Evolutionary conservation across 768 basidiomycete species (phyloP).

Genomic region (Tricholoma hemisulphureum): DNA sequence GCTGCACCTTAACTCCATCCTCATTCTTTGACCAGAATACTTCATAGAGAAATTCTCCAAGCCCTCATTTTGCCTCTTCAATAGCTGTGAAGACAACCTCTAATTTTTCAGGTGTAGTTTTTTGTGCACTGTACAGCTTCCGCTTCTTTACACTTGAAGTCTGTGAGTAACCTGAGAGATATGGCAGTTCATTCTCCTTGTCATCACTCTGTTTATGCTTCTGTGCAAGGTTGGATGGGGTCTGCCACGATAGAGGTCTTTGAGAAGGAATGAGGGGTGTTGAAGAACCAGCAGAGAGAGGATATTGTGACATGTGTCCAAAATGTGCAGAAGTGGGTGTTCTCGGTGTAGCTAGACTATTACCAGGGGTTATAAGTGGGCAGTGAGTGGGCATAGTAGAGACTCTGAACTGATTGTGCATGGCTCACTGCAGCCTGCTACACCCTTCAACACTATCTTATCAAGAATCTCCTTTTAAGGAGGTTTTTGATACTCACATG

Average conservation of each 20-base stretch:
- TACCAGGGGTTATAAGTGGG: background rate
- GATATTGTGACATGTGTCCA: too few species aligned
- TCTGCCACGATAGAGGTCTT: background rate
- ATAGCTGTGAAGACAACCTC: background rate
- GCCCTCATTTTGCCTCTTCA: background rate
- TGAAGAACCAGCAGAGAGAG: too few species aligned
- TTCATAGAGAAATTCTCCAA: too few species aligned
- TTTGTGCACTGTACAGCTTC: background rate
- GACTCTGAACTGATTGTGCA: background rate
- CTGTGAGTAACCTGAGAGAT: too few species aligned
- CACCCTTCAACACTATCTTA: background rate
- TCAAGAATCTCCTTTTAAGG: background rate
- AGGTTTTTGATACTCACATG: background rate
- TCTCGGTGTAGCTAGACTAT: too few species aligned
- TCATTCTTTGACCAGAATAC: conserved; percentile 10
- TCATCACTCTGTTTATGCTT: too few species aligned
- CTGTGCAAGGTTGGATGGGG: background rate
- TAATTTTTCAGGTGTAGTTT: background rate
- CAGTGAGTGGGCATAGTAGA: background rate
- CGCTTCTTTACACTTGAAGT: too few species aligned
- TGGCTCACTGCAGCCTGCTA: background rate
- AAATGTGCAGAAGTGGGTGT: too few species aligned
- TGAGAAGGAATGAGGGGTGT: too few species aligned
- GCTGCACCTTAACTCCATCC: background rate
- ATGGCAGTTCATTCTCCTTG: too few species aligned